These are phyloP conservation scores for Euphorbia peplus DNA, from an alignment of 345 rosid species.

Conservation along the genomic window DNA sequence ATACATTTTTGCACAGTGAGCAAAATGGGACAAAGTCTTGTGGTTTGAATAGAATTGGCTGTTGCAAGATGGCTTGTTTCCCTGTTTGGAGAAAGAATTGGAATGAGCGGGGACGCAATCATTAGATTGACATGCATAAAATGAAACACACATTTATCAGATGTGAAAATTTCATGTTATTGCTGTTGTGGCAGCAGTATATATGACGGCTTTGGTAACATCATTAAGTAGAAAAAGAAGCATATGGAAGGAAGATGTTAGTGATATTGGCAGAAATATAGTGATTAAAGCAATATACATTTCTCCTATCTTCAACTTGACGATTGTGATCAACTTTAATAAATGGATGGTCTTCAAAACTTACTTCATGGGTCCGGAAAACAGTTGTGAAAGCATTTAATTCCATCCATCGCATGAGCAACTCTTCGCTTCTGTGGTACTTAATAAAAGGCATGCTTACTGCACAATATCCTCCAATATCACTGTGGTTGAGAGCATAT, in stretches of 20 bases:
- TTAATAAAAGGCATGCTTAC: slow-evolving; percentile 50
- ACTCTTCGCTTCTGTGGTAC: slow-evolving; percentile 58
- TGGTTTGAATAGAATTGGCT: slow-evolving; percentile 58
- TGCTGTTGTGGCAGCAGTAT: neutral
- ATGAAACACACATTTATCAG: neutral
- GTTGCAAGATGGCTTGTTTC: slow-evolving; percentile 62
- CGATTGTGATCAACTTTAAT: slow-evolving; percentile 10
- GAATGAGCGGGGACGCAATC: neutral
- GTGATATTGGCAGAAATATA: neutral
- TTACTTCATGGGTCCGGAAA: slow-evolving; percentile 74
- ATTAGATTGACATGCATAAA: neutral
- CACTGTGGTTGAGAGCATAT: slow-evolving; percentile 70
- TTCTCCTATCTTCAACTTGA: slow-evolving; percentile 16
- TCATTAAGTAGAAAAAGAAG: neutral
- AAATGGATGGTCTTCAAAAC: slow-evolving; percentile 15
- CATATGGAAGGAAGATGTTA: neutral
- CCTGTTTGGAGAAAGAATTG: slow-evolving; percentile 37
- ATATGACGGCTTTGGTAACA: neutral
- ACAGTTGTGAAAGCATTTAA: slow-evolving; percentile 58
- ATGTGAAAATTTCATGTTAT: neutral
- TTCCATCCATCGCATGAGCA: slow-evolving; percentile 78
- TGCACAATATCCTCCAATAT: slow-evolving; percentile 71
- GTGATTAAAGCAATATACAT: neutral
- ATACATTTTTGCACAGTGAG: slow-evolving; percentile 59
- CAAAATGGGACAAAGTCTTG: slow-evolving; percentile 53